Base-by-base conservation (phyloP, 78 protist genomes). In the Capsaspora owczarzaki region DNA sequence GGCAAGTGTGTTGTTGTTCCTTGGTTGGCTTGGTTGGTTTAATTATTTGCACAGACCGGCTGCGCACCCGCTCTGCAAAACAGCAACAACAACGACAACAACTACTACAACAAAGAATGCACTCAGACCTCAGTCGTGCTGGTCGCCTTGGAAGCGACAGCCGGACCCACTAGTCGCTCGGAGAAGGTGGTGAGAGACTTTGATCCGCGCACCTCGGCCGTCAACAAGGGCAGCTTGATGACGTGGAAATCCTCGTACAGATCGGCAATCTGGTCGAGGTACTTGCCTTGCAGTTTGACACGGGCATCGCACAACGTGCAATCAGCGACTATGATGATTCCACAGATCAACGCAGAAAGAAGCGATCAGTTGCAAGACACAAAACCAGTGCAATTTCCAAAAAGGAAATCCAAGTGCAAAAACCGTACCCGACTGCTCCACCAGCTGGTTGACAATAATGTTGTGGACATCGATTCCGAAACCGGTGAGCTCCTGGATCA, bases 191-290 rank as follows among this genome's bases (percentile, higher is more conserved):
- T 31, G 37, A 90, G 71, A 47, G 1, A 38, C 44, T 42, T 69
- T 12, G n/a, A 56, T 20, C 96, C 96, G 49, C 98, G 87, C 38
- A 93, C 92, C 61, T 95, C 98, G 76, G 82, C 46, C 27, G 83
- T 74, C 23, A 91, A 82, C 38, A 96, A 85, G 19, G 99, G 99
- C 61, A 92, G 42, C 60, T 89, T 83, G 23, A 90, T 83, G 19
- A 94, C 88, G 82, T 94, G 95, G 86, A 96, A 96, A 82, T 94
- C 97, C 44, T 89, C 91, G 89, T 96, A 96, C 42, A 96, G 89
- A 22, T 96, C 97, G 1, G 37, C 83, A 53, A 97, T 92, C 79
- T 97, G 96, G 51, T 74, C 92, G n/a, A 97, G 72, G 82, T 97
- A 96, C 85, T 93, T 94, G 66, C 88, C 40, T 80, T 97, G 99